These are phyloP conservation scores for Anaeromyces robustus DNA, from an alignment of 192 early-diverging fungal species.

Conservation along the genomic window DNA sequence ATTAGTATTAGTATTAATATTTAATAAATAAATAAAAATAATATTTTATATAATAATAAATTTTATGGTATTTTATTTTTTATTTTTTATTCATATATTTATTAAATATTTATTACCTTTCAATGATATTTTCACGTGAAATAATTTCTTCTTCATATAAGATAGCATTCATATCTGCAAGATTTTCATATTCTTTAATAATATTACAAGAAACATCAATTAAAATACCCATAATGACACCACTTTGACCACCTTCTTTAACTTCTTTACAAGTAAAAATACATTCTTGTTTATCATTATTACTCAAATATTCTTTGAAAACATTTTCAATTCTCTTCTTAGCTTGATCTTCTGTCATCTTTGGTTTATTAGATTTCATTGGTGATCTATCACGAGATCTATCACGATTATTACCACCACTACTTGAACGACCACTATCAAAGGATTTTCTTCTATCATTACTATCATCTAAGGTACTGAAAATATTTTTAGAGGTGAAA, in stretches of 20 bases:
- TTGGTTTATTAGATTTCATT: constrained; percentile 3
- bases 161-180: background rate
- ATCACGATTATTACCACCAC: background rate
- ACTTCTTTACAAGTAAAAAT: background rate
- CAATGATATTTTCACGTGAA: background rate
- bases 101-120: background rate
- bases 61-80: too few species aligned
- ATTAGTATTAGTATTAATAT: too few species aligned
- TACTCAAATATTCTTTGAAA: constrained; percentile 36
- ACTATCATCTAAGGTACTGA: background rate
- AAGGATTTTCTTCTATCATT: constrained; percentile 14
- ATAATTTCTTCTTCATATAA: background rate
- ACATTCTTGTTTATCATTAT: background rate
- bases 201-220: background rate
- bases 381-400: constrained; percentile 1
- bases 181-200: background rate
- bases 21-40: too few species aligned
- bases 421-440: constrained; percentile 1
- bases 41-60: too few species aligned
- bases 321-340: constrained; percentile 34
- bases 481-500: background rate
- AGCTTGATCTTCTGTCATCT: constrained; percentile 14
- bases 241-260: background rate
- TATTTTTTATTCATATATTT: too few species aligned
- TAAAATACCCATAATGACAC: background rate